Conservation (phyloP, 140 eudicot species). For the Artemisia princeps region DNA sequence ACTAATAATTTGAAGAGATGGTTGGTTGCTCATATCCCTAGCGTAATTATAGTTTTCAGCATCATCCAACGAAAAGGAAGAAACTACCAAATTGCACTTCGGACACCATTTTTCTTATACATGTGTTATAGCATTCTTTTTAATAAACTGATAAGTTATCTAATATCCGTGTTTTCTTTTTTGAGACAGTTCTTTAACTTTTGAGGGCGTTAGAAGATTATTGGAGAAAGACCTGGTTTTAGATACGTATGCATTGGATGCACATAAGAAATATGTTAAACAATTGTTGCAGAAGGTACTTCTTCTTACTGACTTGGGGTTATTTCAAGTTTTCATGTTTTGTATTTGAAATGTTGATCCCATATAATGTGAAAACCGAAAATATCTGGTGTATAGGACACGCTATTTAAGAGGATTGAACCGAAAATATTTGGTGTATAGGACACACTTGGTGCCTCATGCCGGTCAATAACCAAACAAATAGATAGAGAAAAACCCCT, state of each 20-base stretch:
- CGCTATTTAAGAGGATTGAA: too few species aligned
- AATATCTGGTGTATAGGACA: too few species aligned
- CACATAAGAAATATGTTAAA: constrained; percentile 61
- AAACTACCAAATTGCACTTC: not conserved
- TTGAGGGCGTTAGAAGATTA: constrained; percentile 71
- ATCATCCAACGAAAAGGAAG: not conserved
- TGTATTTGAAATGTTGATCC: not conserved
- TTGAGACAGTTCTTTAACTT: constrained; percentile 58
- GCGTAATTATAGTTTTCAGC: not conserved
- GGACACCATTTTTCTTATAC: not conserved
- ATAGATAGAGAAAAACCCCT: too few species aligned
- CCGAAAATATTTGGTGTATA: too few species aligned
- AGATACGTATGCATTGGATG: constrained; percentile 62
- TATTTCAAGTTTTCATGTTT: not conserved
- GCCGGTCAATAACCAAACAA: too few species aligned
- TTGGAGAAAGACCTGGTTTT: constrained; percentile 78
- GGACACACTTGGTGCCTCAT: too few species aligned
- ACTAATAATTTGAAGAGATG: not conserved
- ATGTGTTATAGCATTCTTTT: constrained; percentile 6
- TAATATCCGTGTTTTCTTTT: constrained; percentile 15
- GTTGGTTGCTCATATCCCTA: too few species aligned
- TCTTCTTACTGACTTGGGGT: not conserved
- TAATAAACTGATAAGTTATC: constrained; percentile 1
- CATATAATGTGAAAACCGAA: too few species aligned
- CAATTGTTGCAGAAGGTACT: constrained; percentile 59